Evolutionary conservation across 768 basidiomycete species (phyloP).

Genomic region (Suillus ampliporus): DNA sequence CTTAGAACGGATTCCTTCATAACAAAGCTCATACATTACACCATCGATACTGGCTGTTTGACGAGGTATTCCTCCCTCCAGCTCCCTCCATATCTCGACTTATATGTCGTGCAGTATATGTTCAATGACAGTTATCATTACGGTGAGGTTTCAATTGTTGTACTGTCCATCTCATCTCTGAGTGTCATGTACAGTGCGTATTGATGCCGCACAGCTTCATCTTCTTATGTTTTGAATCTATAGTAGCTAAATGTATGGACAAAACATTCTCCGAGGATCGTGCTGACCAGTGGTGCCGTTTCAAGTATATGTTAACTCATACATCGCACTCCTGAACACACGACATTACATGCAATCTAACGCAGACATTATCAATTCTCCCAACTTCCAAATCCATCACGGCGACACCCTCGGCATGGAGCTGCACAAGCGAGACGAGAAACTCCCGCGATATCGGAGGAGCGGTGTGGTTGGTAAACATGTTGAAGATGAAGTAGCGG

Average conservation of each 20-base stretch:
- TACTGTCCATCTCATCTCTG: neutral
- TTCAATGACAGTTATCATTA: neutral
- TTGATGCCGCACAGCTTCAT: neutral
- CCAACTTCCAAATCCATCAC: neutral
- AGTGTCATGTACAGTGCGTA: neutral
- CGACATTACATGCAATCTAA: neutral
- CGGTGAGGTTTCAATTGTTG: neutral
- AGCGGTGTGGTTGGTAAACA: neutral
- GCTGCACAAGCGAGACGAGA: neutral
- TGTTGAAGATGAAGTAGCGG: neutral
- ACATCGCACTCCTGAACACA: slow-evolving; percentile 2
- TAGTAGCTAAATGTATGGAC: neutral
- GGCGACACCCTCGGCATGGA: neutral
- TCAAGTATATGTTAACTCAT: slow-evolving; percentile 8
- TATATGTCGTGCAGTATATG: neutral
- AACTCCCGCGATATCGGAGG: neutral
- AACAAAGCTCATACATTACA: neutral
- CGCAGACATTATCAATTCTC: neutral
- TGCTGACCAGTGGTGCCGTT: neutral
- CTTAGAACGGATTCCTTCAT: slow-evolving; percentile 7
- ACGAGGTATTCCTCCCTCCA: neutral
- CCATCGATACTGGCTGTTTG: neutral
- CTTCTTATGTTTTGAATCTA: neutral
- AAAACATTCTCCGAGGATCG: neutral
- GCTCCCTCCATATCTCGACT: neutral